Evolutionary conservation across 1,139 yeast genomes (phyloP).

Genomic region (Nakaseomyces sp.): DNA sequence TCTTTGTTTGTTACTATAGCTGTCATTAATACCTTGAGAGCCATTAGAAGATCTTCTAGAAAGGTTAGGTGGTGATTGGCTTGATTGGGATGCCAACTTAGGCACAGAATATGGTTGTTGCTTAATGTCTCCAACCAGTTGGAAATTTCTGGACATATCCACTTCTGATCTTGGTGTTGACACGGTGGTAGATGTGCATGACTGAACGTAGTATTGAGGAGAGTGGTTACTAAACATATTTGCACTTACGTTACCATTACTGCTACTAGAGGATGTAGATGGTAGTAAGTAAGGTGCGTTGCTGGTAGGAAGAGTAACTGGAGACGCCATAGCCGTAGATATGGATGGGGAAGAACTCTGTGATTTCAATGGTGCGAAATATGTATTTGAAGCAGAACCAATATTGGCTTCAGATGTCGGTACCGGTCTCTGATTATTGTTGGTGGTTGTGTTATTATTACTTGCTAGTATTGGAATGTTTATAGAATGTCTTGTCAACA

Average conservation of each 20-base stretch:
- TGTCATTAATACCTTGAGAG: background rate
- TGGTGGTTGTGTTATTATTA: background rate
- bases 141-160: background rate
- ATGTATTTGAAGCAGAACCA: background rate
- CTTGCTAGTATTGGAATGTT: background rate
- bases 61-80: background rate
- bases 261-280: background rate
- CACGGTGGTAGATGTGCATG: background rate
- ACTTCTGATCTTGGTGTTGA: conserved; percentile 1
- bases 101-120: background rate
- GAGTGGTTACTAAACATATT: background rate
- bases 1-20: background rate
- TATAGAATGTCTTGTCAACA: background rate
- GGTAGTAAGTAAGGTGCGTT: background rate
- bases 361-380: background rate
- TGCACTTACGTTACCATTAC: background rate
- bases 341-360: background rate
- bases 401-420: background rate
- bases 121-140: background rate
- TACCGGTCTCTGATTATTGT: background rate
- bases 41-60: background rate
- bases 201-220: background rate
- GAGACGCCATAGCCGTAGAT: background rate
- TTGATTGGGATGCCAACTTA: background rate
- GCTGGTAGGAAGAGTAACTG: background rate